Base-by-base conservation (phyloP, 805 yeast genomes). In the Wickerhamiella kazuoi region DNA sequence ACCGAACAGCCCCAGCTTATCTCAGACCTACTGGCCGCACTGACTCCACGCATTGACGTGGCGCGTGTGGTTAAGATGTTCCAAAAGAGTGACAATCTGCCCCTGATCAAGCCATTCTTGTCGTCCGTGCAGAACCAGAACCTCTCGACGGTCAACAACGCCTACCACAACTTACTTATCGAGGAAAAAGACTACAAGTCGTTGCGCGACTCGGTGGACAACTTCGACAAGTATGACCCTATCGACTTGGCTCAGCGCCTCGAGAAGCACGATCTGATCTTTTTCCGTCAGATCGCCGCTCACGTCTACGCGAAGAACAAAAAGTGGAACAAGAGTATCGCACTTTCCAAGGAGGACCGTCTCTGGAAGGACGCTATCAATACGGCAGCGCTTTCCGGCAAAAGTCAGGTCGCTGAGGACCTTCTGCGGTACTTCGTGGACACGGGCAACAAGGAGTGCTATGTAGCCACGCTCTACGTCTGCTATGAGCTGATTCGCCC, bases 161-260 rank as follows among this genome's bases (percentile, higher is more conserved):
- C 97, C 13, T 87, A 87, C 63, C 97, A 90, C 56, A 94, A 86
- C 53, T 63, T 90, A 53, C 71, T 90, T 63, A 83, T 90, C 48
- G 98, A 90, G 65, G 97, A 90, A 63, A 93, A 84, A 60, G 97
- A 90, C 60, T 75, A 87, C 68, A 81, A 83, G 61, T 77, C 95
- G 16, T 69, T 90, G 58, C 74, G 81, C 50, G 76, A 77, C 45
- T 79, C 86, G 21, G 84, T 87, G 47, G 97, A 87, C 44, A 70
- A 83, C 21, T 78, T 79, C 58, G 94, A 86, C 62, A 74, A 90
- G 59, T 90, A 78, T 62, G 96, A 90, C 59, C 80, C 87, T 41
- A 67, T 90, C 49, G 96, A 82, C 35, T 71, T 90, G 49, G 98
- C 98, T 38, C 77, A 75, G 53, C 75, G 95, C 60, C 72, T 90